These are phyloP conservation scores for Cladophialophora chaetospira DNA, from an alignment of 2,329 filamentous ascomycete species.

Conservation along the genomic window DNA sequence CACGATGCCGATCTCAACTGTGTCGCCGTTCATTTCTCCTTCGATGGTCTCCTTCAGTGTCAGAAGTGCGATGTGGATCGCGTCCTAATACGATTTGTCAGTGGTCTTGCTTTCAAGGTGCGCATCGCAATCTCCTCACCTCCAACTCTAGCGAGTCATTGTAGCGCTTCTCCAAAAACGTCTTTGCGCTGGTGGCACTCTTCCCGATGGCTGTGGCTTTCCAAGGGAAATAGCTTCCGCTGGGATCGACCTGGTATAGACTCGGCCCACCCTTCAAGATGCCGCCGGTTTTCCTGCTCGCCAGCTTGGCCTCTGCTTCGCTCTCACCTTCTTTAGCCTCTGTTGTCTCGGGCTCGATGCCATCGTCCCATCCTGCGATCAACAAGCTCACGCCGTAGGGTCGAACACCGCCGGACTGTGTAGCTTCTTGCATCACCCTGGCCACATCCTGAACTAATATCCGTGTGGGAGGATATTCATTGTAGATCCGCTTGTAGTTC, in stretches of 20 bases:
- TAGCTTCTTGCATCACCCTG: constrained; percentile 97
- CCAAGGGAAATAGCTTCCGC: constrained; percentile 98
- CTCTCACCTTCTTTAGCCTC: constrained; percentile 58
- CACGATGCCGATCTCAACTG: constrained; percentile 98
- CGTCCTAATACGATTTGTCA: constrained; percentile 57
- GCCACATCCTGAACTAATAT: constrained; percentile 99
- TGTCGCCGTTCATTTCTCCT: constrained; percentile 98
- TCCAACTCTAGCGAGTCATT: constrained; percentile 95
- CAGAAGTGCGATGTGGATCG: constrained; percentile 94
- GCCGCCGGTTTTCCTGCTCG: constrained; percentile 87
- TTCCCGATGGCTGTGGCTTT: constrained; percentile 99
- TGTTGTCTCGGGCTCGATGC: constrained; percentile 81
- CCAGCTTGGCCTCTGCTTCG: constrained; percentile 68
- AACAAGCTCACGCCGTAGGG: constrained; percentile 95
- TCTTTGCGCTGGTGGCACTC: constrained; percentile 97
- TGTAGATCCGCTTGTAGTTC: constrained; percentile 99
- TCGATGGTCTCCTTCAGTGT: constrained; percentile 99
- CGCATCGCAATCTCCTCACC: constrained; percentile 28
- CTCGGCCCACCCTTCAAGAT: constrained; percentile 95
- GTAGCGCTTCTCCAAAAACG: constrained; percentile 98
- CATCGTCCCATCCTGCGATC: constrained; percentile 97
- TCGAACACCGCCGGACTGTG: constrained; percentile 93
- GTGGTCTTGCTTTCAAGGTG: neutral
- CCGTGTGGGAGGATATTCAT: constrained; percentile 98
- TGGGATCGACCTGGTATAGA: constrained; percentile 98